phyloP scores from a whole-genome alignment of 1,284 basidiomycete species.

The Ustilago vetiveriae region DNA sequence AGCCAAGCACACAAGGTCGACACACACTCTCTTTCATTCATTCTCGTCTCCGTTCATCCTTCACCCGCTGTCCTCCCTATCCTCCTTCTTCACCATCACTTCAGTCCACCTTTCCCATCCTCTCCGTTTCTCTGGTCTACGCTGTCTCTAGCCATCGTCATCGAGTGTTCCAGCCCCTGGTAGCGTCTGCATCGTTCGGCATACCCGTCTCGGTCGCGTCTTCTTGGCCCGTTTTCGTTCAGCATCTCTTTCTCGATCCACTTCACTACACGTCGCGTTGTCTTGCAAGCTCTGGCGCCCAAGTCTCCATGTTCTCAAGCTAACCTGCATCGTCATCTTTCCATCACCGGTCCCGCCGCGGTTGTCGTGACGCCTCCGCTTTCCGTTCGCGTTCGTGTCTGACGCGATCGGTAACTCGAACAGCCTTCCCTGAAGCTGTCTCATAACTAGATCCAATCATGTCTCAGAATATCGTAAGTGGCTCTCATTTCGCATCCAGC shows the following conservation, averaged over 20 bases:
- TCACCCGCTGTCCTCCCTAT: not conserved
- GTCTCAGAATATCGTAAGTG: constrained; percentile 41
- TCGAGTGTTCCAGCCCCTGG: not conserved
- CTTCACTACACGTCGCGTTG: constrained; percentile 11
- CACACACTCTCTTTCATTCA: not conserved
- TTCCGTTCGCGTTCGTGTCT: constrained; percentile 10
- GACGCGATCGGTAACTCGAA: constrained; percentile 23
- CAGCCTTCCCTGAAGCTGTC: constrained; percentile 1
- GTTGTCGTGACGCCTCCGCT: constrained; percentile 21
- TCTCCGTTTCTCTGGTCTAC: not conserved
- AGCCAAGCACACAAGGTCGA: constrained; percentile 3
- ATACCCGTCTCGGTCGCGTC: constrained; percentile 16
- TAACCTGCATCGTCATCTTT: constrained; percentile 17
- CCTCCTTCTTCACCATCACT: constrained; percentile 1
- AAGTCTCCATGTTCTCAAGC: constrained; percentile 18
- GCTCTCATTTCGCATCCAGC: not conserved
- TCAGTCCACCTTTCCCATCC: constrained; percentile 4
- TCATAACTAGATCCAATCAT: constrained; percentile 12
- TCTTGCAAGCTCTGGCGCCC: constrained; percentile 7
- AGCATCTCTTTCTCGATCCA: constrained; percentile 1
- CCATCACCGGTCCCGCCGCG: constrained; percentile 9
- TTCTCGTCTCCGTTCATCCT: not conserved
- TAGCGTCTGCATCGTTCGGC: constrained; percentile 2
- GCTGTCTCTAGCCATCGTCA: not conserved
- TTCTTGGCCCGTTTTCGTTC: not conserved